Evolutionary conservation across 805 yeast species (phyloP).

Genomic region (Pichia cabralensis): DNA sequence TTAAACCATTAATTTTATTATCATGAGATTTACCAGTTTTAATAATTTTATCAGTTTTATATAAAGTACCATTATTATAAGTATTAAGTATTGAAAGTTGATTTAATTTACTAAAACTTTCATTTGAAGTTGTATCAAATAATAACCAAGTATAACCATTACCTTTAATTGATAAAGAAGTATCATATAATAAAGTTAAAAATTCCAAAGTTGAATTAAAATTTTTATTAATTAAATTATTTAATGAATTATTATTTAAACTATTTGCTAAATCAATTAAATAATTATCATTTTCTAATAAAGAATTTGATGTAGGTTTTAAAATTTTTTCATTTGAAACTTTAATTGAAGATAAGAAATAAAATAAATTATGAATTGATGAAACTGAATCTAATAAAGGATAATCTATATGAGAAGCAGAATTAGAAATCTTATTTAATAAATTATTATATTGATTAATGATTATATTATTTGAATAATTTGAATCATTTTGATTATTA

Average conservation of each 20-base stretch:
- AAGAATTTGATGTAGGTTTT: conserved; percentile 20
- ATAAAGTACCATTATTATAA: conserved; percentile 85
- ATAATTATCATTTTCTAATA: conserved; percentile 23
- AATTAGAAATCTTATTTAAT: conserved; percentile 32
- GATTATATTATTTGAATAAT: conserved; percentile 17
- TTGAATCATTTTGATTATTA: not conserved
- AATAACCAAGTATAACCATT: conserved; percentile 90
- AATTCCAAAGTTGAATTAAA: conserved; percentile 77
- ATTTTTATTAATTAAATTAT: conserved; percentile 41
- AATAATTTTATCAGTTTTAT: too few species aligned
- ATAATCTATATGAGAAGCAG: conserved; percentile 19
- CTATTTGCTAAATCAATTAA: conserved; percentile 19
- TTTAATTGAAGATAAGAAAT: conserved; percentile 35
- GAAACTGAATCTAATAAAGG: conserved; percentile 37
- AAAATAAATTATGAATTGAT: conserved; percentile 38
- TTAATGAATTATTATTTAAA: conserved; percentile 22
- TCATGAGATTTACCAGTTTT: conserved; percentile 9
- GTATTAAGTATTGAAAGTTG: conserved; percentile 70
- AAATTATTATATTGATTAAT: conserved; percentile 26
- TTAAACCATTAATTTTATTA: conserved; percentile 7
- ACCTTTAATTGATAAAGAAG: conserved; percentile 69
- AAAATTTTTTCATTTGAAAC: conserved; percentile 14
- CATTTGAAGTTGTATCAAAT: conserved; percentile 31
- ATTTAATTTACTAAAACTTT: conserved; percentile 38
- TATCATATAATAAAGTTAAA: conserved; percentile 54